Percentiles rank a stretch among this genome's conserved stretches.
phyloP scores from a whole-genome alignment of 2,329 filamentous ascomycete species.

The Aspergillus japonicus region DNA sequence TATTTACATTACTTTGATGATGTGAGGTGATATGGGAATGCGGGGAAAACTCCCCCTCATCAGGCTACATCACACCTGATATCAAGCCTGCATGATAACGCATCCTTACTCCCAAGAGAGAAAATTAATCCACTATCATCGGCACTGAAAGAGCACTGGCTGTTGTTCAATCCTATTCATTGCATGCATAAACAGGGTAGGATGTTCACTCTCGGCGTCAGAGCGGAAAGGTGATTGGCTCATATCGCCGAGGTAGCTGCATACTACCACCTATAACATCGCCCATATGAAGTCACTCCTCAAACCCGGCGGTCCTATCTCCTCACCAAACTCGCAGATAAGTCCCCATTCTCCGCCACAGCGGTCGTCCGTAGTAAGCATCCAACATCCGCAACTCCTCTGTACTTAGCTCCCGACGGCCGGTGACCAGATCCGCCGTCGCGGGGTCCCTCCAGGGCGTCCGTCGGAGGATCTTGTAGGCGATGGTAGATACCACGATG shows the following conservation, averaged over 20 bases:
- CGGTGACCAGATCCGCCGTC: conserved; percentile 8
- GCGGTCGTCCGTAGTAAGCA: conserved; percentile 5
- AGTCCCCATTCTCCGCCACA: conserved; percentile 10
- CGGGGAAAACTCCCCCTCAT: not conserved
- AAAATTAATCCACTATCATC: not conserved
- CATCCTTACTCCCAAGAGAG: not conserved
- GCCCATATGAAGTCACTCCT: too few species aligned
- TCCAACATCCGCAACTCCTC: conserved; percentile 8
- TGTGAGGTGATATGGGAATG: not conserved
- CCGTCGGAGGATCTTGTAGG: conserved; percentile 7
- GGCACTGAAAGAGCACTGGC: not conserved
- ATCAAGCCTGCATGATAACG: not conserved
- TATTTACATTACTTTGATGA: too few species aligned
- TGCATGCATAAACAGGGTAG: not conserved
- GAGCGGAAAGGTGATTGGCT: not conserved
- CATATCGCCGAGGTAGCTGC: not conserved
- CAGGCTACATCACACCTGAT: too few species aligned
- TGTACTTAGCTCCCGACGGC: not conserved
- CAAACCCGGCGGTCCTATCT: too few species aligned
- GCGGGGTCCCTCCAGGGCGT: conserved; percentile 9
- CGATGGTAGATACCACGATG: not conserved
- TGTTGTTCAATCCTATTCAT: too few species aligned
- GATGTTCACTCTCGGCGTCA: not conserved
- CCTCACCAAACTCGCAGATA: conserved; percentile 12
- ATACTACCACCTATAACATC: not conserved